Base-by-base conservation (phyloP, 176 grass and related monocot species). In the Otatea glauca region DNA sequence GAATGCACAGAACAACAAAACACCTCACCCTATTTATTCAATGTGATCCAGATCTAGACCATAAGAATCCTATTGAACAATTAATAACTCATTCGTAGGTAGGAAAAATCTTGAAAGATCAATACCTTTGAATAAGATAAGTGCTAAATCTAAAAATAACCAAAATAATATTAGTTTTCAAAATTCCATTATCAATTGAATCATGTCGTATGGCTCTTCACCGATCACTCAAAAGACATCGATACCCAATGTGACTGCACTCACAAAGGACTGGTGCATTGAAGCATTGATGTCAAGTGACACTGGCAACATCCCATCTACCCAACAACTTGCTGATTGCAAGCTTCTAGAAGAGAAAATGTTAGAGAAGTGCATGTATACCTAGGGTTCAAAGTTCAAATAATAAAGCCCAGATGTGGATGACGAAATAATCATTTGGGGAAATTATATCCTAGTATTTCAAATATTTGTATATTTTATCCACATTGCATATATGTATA, bases 401-500 rank as follows among this genome's bases (percentile, higher is more conserved):
- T n/a, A 18, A 9, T 63, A 44, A 45, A 68, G 7, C 54, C 42
- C 29, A 75, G 13, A 56, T 58, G 25, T 35, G 37, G 49, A 15
- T 45, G 45, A 44, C 42, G 67, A 66, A 76, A 65, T 83, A 65
- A 15, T 15, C 10, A 42, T 18, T 5, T 42, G 5, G 32, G 25
- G n/a, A 15, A 66, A 67, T 60, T 76, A 6, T 9, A 59, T 82
- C 9, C 65, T 45, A 23, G 61, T 50, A 53, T 53, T 38, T 21
- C 4, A 79, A 72, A 66, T 65, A 50, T 66, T 80, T 51, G 29
- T 29, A 78, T 64, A 64, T 64, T 64, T 64, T 58, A 64, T 5
- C 9, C 1, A 32, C 3, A 5, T 64, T 64, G 61, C 61, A 51
- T 49, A 37, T 67, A 67, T 27, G 51, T 51, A 47, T 67, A 67